Conservation (phyloP, 768 basidiomycete species). For the Boletus bicolor region DNA sequence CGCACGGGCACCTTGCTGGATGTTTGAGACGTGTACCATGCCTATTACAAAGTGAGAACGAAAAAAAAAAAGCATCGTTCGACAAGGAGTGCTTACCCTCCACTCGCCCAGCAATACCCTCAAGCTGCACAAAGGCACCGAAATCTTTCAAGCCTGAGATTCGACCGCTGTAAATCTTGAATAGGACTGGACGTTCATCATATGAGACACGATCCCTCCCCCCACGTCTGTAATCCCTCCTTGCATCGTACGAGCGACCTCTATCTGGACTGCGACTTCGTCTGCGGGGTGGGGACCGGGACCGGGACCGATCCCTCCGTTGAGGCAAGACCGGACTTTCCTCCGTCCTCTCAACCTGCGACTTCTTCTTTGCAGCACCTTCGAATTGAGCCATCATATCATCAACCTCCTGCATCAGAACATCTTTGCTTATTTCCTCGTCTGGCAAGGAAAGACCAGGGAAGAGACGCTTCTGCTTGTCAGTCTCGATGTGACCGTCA, state of each 20-base stretch:
- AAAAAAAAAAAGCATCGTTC: neutral
- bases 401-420: conserved; percentile 84
- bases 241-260: conserved; percentile 45
- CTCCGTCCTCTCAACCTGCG: conserved; percentile 40
- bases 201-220: conserved; percentile 37
- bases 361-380: conserved; percentile 61
- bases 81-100: conserved; percentile 65
- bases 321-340: conserved; percentile 58
- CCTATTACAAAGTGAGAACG: conserved; percentile 46
- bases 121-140: conserved; percentile 89
- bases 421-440: conserved; percentile 66
- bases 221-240: conserved; percentile 40
- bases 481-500: conserved; percentile 48
- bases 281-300: conserved; percentile 45
- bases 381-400: conserved; percentile 81
- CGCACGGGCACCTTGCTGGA: conserved; percentile 79
- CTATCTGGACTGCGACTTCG: conserved; percentile 61
- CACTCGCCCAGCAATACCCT: conserved; percentile 78
- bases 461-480: conserved; percentile 82
- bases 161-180: conserved; percentile 91
- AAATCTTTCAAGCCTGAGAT: conserved; percentile 90
- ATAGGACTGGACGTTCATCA: conserved; percentile 84
- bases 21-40: conserved; percentile 96
- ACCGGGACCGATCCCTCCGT: conserved; percentile 46
- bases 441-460: conserved; percentile 87